A percentile compares a stretch with the other conserved stretches of the same genome.
These are phyloP conservation scores for Heracleum sosnowskyi DNA, from an alignment of 129 eudicot species.

Conservation along the genomic window DNA sequence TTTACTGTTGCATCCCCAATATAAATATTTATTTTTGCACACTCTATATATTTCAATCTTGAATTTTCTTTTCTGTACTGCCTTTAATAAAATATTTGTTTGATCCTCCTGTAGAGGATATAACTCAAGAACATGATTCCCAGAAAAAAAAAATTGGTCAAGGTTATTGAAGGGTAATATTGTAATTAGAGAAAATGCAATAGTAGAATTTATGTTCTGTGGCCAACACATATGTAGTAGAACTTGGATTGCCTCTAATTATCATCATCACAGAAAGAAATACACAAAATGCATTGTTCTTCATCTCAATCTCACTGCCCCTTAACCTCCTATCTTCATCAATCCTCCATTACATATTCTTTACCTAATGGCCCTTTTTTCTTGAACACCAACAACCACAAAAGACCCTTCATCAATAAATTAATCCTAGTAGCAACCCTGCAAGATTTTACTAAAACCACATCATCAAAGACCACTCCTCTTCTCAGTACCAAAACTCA, in stretches of 20 bases:
- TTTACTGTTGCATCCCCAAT: not conserved
- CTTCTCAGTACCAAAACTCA: not conserved
- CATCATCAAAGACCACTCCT: not conserved
- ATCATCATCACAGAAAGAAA: not conserved
- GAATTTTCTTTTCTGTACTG: not conserved
- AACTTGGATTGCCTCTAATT: not conserved
- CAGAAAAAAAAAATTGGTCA: not conserved
- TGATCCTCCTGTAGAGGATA: not conserved
- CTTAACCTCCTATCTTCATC: slow-evolving; percentile 15
- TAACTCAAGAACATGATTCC: too few species aligned
- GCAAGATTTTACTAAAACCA: not conserved
- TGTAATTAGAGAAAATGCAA: slow-evolving; percentile 1
- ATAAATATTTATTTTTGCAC: not conserved
- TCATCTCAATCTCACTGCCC: slow-evolving; percentile 14
- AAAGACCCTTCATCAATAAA: not conserved
- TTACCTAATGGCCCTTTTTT: not conserved
- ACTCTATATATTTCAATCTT: not conserved
- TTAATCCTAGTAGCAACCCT: not conserved
- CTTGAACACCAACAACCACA: slow-evolving; percentile 6
- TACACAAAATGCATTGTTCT: slow-evolving; percentile 17
- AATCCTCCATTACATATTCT: not conserved
- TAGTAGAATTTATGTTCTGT: not conserved
- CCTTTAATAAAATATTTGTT: not conserved
- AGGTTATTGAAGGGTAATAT: not conserved
- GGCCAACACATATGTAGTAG: not conserved